Evolutionary conservation across 2,329 filamentous ascomycete genomes (phyloP), one percentile per base, ranked within the genome.

Genomic region (Penicillium vulpinum): DNA sequence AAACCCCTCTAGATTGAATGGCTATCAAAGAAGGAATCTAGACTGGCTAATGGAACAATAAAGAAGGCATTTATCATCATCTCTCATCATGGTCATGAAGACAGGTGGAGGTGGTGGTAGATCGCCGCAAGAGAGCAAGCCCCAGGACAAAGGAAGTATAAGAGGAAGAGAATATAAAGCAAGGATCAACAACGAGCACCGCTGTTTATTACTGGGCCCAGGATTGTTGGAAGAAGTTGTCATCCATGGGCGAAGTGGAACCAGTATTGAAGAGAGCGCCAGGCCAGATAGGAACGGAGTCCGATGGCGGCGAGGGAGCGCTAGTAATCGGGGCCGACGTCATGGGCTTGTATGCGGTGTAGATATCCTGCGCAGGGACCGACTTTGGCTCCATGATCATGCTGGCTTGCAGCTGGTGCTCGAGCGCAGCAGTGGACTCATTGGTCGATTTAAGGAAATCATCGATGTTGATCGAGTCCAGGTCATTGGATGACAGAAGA

Each of bases 61-160:
- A 66, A 69, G 62, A 62, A 71, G 66, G 70, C 68, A 73, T 73
- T 71, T 72, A 73, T 75, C 73, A 75, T 76, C 73, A 76, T 76
- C 73, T 74, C 73, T 76, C 73, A 75, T 76, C 73, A 76, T 66
- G 70, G 73, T 75, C 73, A 66, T 76, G 59, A 74, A 73, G 72
- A 74, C 72, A 68, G 71, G 70, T 74, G 62, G 70, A 72, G 70
- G 69, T 72, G 71, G 69, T 73, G 71, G 69, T 71, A 70, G 68
- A 65, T 67, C 68, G 71, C 66, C 62, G 64, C 67, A 54, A 64
- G 62, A 63, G 59, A 57, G 64, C 61, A 64, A 60, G 58, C 56
- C 62, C 61, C 46, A 45, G 61, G 39, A 61, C 39, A 52, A 26
- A 51, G 28, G 54, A 54, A 64, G 57, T 47, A 46, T 54, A 53